A percentile compares a stretch with the other conserved stretches of the same genome.
phyloP scores from a whole-genome alignment of 768 basidiomycete species.

The Tricholoma terreum region DNA sequence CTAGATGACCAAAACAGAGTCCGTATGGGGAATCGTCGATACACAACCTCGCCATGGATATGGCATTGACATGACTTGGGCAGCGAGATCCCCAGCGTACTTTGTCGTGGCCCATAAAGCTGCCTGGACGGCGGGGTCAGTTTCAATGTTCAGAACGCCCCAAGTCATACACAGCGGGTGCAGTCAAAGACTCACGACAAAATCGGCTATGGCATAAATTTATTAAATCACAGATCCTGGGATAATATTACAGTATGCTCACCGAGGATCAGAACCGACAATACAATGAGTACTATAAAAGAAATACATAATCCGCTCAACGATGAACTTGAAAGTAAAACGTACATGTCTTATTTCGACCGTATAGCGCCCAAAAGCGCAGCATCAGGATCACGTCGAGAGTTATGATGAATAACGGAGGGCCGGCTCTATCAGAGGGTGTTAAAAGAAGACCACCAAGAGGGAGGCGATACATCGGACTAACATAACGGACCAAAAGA shows the following conservation, averaged over 20 bases:
- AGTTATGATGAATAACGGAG: neutral
- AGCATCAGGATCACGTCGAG: neutral
- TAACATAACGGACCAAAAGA: neutral
- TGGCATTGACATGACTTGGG: neutral
- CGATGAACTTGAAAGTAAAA: neutral
- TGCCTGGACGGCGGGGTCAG: neutral
- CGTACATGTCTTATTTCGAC: neutral
- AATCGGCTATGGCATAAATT: neutral
- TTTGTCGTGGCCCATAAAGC: neutral
- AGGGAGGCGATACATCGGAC: neutral
- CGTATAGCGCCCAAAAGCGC: neutral
- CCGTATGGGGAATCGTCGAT: neutral
- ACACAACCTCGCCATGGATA: neutral
- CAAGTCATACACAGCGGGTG: neutral
- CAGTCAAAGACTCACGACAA: neutral
- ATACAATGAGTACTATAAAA: neutral
- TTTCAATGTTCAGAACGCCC: too few relatives aligned
- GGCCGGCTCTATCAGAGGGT: neutral
- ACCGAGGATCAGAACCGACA: neutral
- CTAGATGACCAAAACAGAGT: neutral
- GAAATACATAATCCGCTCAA: neutral
- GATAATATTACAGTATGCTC: neutral
- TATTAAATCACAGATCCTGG: neutral
- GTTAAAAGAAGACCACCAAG: neutral
- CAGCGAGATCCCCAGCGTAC: neutral